These are phyloP conservation scores for Xylaria sp. DNA, from an alignment of 2,329 filamentous ascomycete genomes.

Conservation along the genomic window DNA sequence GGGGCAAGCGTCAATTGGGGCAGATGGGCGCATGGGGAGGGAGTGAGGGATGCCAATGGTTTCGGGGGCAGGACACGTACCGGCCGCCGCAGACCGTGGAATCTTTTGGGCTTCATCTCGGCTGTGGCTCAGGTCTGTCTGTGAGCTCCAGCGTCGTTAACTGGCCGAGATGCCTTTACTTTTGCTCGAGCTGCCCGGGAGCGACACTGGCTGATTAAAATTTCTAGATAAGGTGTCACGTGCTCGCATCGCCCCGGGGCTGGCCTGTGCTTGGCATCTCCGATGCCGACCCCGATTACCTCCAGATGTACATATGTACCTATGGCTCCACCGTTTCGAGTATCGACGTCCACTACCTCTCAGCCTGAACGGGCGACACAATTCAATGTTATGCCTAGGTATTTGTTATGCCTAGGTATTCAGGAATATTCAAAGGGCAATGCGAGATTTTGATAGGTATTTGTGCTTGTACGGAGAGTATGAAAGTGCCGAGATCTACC, in stretches of 20 bases:
- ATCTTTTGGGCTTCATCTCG: conserved; percentile 62
- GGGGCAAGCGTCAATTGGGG: conserved; percentile 2
- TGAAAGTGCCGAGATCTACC: too few species aligned
- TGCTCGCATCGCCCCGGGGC: conserved; percentile 9
- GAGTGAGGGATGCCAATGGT: too few species aligned
- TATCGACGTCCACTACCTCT: too few species aligned
- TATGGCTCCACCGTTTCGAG: neutral
- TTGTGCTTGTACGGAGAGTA: too few species aligned
- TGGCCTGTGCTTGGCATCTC: neutral
- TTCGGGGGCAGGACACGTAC: too few species aligned
- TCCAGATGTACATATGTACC: neutral
- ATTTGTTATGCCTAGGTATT: too few species aligned
- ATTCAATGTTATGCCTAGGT: too few species aligned
- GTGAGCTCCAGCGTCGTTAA: conserved; percentile 16
- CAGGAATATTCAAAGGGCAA: too few species aligned
- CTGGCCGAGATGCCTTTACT: conserved; percentile 3
- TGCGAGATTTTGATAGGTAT: too few species aligned
- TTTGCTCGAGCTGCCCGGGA: neutral
- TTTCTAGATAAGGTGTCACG: conserved; percentile 29
- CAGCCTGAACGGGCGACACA: too few species aligned
- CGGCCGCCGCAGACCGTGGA: conserved; percentile 67
- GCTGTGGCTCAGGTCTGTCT: conserved; percentile 19
- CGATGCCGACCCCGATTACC: neutral
- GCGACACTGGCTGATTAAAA: conserved; percentile 21
- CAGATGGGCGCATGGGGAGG: conserved; percentile 20